These are phyloP conservation scores for Chrysosporium queenslandicum DNA, from an alignment of 2,329 filamentous ascomycete genomes.

Conservation along the genomic window DNA sequence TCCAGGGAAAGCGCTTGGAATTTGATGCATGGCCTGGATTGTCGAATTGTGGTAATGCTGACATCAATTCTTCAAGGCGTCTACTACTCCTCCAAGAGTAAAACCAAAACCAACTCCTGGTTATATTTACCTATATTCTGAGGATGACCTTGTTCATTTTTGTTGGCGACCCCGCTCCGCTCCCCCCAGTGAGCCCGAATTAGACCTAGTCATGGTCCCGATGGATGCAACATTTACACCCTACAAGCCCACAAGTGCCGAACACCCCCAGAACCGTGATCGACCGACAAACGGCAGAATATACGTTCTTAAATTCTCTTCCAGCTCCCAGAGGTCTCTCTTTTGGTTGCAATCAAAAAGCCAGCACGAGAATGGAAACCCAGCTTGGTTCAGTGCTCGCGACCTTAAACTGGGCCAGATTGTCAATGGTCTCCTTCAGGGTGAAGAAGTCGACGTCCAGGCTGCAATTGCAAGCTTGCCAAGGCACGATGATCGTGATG, in stretches of 20 bases:
- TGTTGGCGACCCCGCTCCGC: constrained; percentile 82
- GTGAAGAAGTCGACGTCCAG: constrained; percentile 74
- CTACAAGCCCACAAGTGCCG: constrained; percentile 54
- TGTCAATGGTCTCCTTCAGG: constrained; percentile 73
- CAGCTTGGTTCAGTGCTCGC: constrained; percentile 70
- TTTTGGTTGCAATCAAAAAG: constrained; percentile 95
- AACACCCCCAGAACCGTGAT: constrained; percentile 52
- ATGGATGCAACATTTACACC: constrained; percentile 78
- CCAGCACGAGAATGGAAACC: constrained; percentile 60
- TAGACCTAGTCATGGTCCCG: constrained; percentile 91
- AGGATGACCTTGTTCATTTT: constrained; percentile 94
- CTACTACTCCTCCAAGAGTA: constrained; percentile 57
- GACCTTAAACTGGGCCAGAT: constrained; percentile 83
- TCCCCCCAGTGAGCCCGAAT: constrained; percentile 60
- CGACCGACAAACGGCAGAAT: constrained; percentile 70
- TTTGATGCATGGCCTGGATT: background rate
- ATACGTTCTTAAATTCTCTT: constrained; percentile 86
- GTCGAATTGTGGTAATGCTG: constrained; percentile 12
- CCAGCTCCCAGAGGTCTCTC: constrained; percentile 78
- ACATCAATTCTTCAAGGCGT: constrained; percentile 31
- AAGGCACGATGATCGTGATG: constrained; percentile 48
- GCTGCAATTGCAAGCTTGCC: constrained; percentile 58
- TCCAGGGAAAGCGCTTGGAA: background rate
- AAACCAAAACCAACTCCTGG: constrained; percentile 63
- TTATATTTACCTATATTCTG: constrained; percentile 84